These are phyloP conservation scores for Sequoia sempervirens DNA, from an alignment of 75 land plant species.

Conservation along the genomic window DNA sequence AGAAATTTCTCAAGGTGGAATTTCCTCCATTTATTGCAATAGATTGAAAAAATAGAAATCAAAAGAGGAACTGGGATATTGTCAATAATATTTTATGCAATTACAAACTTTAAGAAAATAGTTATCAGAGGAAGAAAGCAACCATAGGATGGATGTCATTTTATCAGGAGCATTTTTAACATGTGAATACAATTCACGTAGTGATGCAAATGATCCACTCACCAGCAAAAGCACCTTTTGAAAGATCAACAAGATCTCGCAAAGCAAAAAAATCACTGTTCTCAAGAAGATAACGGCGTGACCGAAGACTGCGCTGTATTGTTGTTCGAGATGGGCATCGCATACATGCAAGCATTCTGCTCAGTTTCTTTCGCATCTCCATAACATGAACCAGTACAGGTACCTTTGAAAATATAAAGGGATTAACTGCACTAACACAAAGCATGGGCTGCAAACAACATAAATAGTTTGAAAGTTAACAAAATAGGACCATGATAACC, in stretches of 20 bases:
- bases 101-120: neutral
- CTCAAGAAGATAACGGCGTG: conserved; percentile 84
- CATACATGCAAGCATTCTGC: conserved; percentile 66
- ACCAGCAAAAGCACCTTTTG: conserved; percentile 95
- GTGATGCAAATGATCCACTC: neutral
- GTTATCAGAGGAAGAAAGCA: neutral
- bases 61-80: neutral
- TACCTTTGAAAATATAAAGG: conserved; percentile 77
- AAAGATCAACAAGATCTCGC: conserved; percentile 88
- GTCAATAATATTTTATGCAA: neutral
- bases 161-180: neutral
- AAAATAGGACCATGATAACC: neutral
- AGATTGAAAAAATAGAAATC: neutral
- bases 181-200: neutral
- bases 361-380: conserved; percentile 64
- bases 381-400: conserved; percentile 72
- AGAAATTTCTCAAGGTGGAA: neutral
- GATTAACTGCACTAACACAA: conserved; percentile 97
- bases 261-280: conserved; percentile 89
- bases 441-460: conserved; percentile 83
- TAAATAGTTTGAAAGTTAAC: neutral
- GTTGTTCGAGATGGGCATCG: conserved; percentile 76
- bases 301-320: conserved; percentile 60
- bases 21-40: neutral
- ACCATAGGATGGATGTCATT: neutral